Evolutionary conservation across 306 rosid species (phyloP).

Genomic region (Comarum palustre): DNA sequence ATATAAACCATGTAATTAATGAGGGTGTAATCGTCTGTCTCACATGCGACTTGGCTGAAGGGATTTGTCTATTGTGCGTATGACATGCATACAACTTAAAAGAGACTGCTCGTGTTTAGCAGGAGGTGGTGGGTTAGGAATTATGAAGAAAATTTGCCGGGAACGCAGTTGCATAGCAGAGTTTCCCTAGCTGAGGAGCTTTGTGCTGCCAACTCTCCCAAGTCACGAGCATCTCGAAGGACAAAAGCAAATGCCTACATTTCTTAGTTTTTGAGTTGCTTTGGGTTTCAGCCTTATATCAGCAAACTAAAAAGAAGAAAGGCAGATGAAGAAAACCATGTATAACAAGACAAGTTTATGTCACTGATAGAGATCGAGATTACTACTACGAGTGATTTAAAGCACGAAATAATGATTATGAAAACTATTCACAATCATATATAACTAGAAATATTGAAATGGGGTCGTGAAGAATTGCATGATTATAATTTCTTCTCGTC

Average conservation of each 20-base stretch:
- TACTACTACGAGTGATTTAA: not conserved
- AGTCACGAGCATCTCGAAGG: not conserved
- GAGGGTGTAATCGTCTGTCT: too few relatives aligned
- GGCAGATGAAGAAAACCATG: not conserved
- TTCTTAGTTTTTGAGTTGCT: not conserved
- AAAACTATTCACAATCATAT: too few relatives aligned
- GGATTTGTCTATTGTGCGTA: too few relatives aligned
- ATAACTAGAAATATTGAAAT: too few relatives aligned
- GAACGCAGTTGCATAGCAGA: too few relatives aligned
- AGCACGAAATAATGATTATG: not conserved
- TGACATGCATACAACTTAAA: too few relatives aligned
- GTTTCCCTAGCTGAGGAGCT: too few relatives aligned
- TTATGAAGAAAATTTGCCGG: too few relatives aligned
- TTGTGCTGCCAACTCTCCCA: not conserved
- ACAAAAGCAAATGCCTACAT: not conserved
- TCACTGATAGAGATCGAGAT: not conserved
- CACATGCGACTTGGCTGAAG: not conserved
- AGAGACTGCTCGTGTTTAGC: too few relatives aligned
- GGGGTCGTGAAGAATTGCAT: not conserved
- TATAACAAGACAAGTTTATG: not conserved
- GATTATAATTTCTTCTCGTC: slow-evolving; percentile 2
- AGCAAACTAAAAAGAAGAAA: not conserved
- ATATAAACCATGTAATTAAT: too few relatives aligned
- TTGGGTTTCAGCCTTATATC: not conserved
- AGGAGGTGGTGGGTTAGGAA: too few relatives aligned